Conservation (phyloP, 2,329 filamentous ascomycete genomes). For the Aureobasidium sp. region DNA sequence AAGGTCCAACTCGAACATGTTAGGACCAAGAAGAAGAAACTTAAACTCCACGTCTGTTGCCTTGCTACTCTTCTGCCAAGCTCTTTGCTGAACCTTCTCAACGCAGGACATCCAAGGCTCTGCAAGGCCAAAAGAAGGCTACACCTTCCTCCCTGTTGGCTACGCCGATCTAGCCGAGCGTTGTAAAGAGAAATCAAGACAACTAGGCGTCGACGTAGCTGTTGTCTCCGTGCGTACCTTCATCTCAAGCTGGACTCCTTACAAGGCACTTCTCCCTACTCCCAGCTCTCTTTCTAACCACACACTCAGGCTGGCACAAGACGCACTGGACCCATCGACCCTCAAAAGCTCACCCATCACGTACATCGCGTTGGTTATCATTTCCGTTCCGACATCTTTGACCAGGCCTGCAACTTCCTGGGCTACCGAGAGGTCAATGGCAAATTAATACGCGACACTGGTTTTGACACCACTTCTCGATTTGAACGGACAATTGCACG, state of each 20-base stretch:
- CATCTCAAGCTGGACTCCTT: slow-evolving; percentile 5
- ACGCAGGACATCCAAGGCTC: not conserved
- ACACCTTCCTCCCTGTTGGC: slow-evolving; percentile 54
- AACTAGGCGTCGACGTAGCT: slow-evolving; percentile 47
- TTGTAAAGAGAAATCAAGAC: slow-evolving; percentile 54
- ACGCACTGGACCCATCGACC: slow-evolving; percentile 20
- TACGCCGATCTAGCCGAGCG: slow-evolving; percentile 53
- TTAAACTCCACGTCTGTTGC: slow-evolving; percentile 43
- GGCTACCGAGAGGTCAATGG: slow-evolving; percentile 30
- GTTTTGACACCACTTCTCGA: slow-evolving; percentile 16
- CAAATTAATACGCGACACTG: slow-evolving; percentile 25
- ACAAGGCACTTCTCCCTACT: not conserved
- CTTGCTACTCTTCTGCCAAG: not conserved
- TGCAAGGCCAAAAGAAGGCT: slow-evolving; percentile 48
- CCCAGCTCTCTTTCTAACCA: not conserved
- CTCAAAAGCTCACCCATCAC: slow-evolving; percentile 47
- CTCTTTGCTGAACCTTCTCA: not conserved
- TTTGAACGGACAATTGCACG: slow-evolving; percentile 15
- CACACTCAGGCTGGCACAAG: not conserved
- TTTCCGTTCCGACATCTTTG: slow-evolving; percentile 54
- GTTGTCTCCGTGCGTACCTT: slow-evolving; percentile 52
- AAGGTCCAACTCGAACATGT: slow-evolving; percentile 54
- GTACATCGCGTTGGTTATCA: slow-evolving; percentile 57
- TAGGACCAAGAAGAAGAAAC: slow-evolving; percentile 54
- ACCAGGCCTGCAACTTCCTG: slow-evolving; percentile 49